Base-by-base conservation (phyloP, 768 basidiomycete species). In the Leccinum rimulosum region DNA sequence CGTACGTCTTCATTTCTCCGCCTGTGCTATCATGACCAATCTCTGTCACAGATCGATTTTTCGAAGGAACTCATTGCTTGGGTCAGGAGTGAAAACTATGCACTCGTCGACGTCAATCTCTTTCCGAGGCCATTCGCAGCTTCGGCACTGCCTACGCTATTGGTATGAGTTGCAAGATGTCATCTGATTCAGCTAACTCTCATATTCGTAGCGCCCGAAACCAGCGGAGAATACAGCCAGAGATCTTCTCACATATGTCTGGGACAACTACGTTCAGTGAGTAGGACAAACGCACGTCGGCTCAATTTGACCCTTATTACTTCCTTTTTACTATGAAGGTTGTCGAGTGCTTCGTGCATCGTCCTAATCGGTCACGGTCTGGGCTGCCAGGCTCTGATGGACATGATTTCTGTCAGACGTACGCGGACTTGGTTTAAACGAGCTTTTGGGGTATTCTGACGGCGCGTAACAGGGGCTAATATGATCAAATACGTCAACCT, bases 181-280 rank as follows among this genome's bases (percentile, higher is more conserved):
- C 15, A 61, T 38, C 27, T 19, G 17, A 61, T 19, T 48, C 12
- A 35, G 19, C 50, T 54, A 9, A 60, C 15, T 15, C n/a, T 49
- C 30, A 47, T 25, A 27, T 50, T 50, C 31, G 43, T 30, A 81
- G 81, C 75, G 78, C 36, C 59, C 71, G 8, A 84, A 78, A 63
- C 61, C 74, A 15, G 64, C 71, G 54, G 80, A 79, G 50, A 78
- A 81, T 48, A 77, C 79, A 45, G 80, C 79, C 8, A 79, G 72
- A 51, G 84, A 89, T 30, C 74, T 95, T 25, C 70, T 96, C 58
- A 79, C 80, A 4, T 96, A 98, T 70, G 73, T 98, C 11, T 99
- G 97, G 97, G 96, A 98, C 72, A 96, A 98, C 67, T 95, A 95
- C 68, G 79, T 98, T 61, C 86, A 90, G 95, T 97, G 65, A 59